Percentiles rank a stretch among this genome's conserved stretches.
phyloP scores from a whole-genome alignment of 2,329 filamentous ascomycete species.

The Fusarium brevicatenulatum region DNA sequence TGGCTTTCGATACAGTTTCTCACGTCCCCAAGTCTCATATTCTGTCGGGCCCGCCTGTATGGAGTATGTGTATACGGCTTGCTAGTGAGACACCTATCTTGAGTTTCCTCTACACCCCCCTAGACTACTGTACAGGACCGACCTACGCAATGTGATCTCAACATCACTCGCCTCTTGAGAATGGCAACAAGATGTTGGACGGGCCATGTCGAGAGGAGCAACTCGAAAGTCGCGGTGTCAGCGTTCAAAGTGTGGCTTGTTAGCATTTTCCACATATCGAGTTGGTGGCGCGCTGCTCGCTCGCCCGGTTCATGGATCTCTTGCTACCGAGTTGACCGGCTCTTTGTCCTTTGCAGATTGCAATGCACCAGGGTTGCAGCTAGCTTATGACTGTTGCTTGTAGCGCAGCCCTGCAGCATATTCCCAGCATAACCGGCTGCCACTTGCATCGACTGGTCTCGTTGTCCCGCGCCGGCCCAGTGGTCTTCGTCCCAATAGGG shows the following conservation, averaged over 20 bases:
- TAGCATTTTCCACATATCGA: conserved; percentile 23
- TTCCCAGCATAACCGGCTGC: conserved; percentile 16
- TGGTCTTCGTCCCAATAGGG: conserved; percentile 37
- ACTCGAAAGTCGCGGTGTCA: conserved; percentile 18
- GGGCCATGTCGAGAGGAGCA: background rate
- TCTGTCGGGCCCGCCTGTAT: background rate
- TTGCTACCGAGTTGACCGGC: conserved; percentile 13
- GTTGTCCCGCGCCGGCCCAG: conserved; percentile 23
- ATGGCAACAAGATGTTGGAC: conserved; percentile 21
- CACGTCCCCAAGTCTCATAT: background rate
- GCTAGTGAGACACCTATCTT: conserved; percentile 22
- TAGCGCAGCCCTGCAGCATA: conserved; percentile 37
- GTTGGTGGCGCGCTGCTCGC: conserved; percentile 34
- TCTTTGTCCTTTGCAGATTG: conserved; percentile 34
- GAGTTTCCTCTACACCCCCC: conserved; percentile 13
- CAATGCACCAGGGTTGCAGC: conserved; percentile 16
- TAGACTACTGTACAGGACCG: background rate
- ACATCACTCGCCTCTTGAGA: conserved; percentile 23
- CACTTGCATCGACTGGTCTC: conserved; percentile 32
- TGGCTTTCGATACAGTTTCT: conserved; percentile 11
- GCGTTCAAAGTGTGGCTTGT: conserved; percentile 32
- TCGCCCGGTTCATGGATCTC: conserved; percentile 15
- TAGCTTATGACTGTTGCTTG: conserved; percentile 30
- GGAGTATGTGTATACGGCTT: background rate
- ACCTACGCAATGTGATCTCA: conserved; percentile 20